phyloP scores from a whole-genome alignment of 2,329 filamentous ascomycete species.

The Cladosporium sp. region DNA sequence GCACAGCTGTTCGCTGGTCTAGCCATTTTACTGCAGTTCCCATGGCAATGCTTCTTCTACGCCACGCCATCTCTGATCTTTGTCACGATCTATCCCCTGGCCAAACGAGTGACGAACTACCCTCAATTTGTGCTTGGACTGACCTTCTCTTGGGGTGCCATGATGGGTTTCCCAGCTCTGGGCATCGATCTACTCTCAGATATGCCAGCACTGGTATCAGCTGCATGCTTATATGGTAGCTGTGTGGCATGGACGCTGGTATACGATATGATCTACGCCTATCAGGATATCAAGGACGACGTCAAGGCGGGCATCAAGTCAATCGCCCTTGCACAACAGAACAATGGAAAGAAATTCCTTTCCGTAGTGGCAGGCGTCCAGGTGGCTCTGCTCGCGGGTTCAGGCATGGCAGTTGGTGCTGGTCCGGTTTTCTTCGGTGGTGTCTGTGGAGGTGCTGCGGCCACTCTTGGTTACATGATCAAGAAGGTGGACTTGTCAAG shows the following conservation, averaged over 20 bases:
- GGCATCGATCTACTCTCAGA: slow-evolving; percentile 70
- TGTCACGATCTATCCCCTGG: slow-evolving; percentile 73
- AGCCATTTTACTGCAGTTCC: slow-evolving; percentile 71
- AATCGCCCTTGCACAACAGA: slow-evolving; percentile 75
- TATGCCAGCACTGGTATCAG: slow-evolving; percentile 59
- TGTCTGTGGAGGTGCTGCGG: slow-evolving; percentile 53
- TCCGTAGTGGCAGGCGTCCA: slow-evolving; percentile 66
- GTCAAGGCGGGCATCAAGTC: slow-evolving; percentile 83
- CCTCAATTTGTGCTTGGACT: slow-evolving; percentile 78
- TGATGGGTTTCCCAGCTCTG: slow-evolving; percentile 82
- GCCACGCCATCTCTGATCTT: slow-evolving; percentile 70
- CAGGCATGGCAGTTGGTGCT: slow-evolving; percentile 59
- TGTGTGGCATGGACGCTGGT: slow-evolving; percentile 83
- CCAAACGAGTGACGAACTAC: slow-evolving; percentile 83
- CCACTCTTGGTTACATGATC: slow-evolving; percentile 56
- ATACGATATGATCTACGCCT: slow-evolving; percentile 91
- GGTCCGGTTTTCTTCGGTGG: slow-evolving; percentile 57
- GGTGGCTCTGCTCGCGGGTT: slow-evolving; percentile 63
- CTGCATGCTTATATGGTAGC: slow-evolving; percentile 67
- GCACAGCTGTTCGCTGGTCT: slow-evolving; percentile 70
- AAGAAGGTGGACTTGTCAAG: slow-evolving; percentile 54
- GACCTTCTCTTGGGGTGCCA: slow-evolving; percentile 84
- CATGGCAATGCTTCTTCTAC: slow-evolving; percentile 68
- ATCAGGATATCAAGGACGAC: slow-evolving; percentile 87
- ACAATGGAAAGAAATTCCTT: slow-evolving; percentile 71